These are phyloP conservation scores for Dioszegia hungarica DNA, from an alignment of 768 basidiomycete species.

Conservation along the genomic window DNA sequence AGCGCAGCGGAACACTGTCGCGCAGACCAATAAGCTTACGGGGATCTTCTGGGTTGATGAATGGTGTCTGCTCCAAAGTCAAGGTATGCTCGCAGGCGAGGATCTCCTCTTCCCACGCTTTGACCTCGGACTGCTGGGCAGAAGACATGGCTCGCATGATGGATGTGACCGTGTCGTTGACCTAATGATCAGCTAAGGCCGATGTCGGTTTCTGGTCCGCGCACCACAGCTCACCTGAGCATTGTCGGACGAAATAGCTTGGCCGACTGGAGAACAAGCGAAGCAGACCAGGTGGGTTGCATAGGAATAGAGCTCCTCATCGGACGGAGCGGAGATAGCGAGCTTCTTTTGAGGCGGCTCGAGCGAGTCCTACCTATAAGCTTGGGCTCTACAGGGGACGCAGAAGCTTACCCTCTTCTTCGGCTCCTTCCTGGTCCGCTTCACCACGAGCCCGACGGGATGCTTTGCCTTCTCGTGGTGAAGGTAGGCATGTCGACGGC, in stretches of 20 bases:
- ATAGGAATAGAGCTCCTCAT: conserved; percentile 81
- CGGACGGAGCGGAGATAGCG: conserved; percentile 69
- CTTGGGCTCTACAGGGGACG: not conserved
- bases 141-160: conserved; percentile 74
- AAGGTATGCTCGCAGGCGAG: conserved; percentile 74
- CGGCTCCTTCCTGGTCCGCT: conserved; percentile 63
- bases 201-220: no score
- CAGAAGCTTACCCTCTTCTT: conserved; percentile 61
- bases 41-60: conserved; percentile 29
- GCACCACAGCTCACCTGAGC: conserved; percentile 16
- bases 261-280: conserved; percentile 54
- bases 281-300: conserved; percentile 68
- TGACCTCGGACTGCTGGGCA: conserved; percentile 85
- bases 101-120: conserved; percentile 97
- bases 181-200: conserved; percentile 1
- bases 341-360: conserved; percentile 86
- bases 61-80: conserved; percentile 54
- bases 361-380: conserved; percentile 57
- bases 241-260: conserved; percentile 31
- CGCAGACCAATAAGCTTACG: conserved; percentile 6
- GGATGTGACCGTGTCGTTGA: not conserved
- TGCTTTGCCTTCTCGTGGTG: conserved; percentile 74
- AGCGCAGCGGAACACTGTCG: not conserved
- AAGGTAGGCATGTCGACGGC: conserved; percentile 65
- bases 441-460: conserved; percentile 70